Evolutionary conservation across 306 rosid species (phyloP).

Genomic region (Myrica gale): DNA sequence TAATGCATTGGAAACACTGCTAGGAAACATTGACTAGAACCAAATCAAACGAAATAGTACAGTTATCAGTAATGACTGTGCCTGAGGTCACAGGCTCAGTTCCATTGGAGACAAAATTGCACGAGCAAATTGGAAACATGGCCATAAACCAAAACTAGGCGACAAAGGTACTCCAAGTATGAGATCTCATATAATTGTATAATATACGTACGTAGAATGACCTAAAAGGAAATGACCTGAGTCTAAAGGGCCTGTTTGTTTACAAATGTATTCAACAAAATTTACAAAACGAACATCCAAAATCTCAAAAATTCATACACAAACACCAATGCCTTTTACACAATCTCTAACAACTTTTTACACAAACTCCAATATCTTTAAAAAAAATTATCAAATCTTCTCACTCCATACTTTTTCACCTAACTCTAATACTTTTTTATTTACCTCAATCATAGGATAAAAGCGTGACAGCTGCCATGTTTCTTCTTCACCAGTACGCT

Average conservation of each 20-base stretch:
- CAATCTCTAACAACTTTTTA: no score
- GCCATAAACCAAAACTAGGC: constrained; percentile 2
- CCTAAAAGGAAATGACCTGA: background rate
- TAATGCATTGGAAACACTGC: background rate
- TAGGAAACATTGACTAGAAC: background rate
- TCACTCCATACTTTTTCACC: no score
- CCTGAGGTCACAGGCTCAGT: background rate
- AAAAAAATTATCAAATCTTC: no score
- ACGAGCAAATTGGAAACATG: constrained; percentile 2
- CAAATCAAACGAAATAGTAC: background rate
- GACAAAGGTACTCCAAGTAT: background rate
- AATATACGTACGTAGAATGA: constrained; percentile 2
- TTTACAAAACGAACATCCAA: no score
- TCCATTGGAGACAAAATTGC: background rate
- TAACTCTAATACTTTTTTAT: no score
- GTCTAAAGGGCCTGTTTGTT: no score
- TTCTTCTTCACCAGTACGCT: constrained; percentile 70
- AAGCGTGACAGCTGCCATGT: constrained; percentile 89
- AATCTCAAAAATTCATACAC: no score
- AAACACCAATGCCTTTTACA: no score
- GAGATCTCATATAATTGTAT: background rate
- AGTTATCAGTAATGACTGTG: background rate
- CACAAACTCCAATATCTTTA: no score
- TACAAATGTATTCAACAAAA: no score
- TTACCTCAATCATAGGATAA: constrained; percentile 92